Conservation (phyloP, 306 rosid genomes). For the Inga oerstediana region DNA sequence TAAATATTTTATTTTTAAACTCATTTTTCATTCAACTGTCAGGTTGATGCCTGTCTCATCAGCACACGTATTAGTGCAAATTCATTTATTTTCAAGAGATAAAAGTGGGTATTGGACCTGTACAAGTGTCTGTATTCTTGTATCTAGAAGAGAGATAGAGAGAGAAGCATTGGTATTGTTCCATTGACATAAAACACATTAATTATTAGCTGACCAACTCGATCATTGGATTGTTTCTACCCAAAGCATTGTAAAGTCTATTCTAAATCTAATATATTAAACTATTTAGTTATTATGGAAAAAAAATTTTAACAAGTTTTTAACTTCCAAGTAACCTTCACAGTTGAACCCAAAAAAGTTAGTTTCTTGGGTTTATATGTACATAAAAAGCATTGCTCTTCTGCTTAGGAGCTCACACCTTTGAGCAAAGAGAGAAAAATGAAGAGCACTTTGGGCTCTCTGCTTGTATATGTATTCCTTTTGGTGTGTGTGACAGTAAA, state of each 20-base stretch:
- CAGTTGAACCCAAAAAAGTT: not conserved
- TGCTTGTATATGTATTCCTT: constrained; percentile 11
- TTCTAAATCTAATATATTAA: not conserved
- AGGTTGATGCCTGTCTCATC: not conserved
- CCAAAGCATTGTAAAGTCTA: not conserved
- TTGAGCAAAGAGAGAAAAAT: constrained; percentile 19
- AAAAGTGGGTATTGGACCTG: not conserved
- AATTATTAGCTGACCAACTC: not conserved
- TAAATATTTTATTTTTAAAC: not conserved
- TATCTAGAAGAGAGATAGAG: not conserved
- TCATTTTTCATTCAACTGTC: not conserved
- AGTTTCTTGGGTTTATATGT: not conserved
- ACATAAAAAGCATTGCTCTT: not conserved
- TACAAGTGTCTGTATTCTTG: not conserved
- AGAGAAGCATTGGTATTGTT: not conserved
- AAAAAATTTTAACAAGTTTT: not conserved
- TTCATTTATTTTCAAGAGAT: not conserved
- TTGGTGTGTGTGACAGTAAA: not conserved
- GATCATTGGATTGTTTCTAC: not conserved
- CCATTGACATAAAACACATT: not conserved
- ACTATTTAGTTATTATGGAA: not conserved
- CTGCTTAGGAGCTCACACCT: not conserved
- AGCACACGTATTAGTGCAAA: not conserved
- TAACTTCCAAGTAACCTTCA: not conserved
- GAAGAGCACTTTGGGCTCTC: not conserved